phyloP scores from a whole-genome alignment of 148 eudicot genomes.

The Rhododendron ferrugineum region DNA sequence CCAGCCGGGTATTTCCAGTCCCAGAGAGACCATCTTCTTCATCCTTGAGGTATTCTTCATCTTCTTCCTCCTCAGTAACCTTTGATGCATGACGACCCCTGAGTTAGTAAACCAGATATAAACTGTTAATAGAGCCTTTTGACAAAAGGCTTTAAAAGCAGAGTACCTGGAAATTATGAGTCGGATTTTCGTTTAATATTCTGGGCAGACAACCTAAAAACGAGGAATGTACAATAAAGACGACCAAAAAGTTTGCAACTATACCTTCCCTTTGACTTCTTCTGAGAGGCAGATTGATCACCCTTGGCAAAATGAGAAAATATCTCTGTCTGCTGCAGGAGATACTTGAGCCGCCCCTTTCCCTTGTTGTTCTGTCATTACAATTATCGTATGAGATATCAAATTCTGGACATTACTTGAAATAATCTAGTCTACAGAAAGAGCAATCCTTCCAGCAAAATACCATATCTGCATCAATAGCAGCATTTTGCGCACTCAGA shows the following conservation, averaged over 20 bases:
- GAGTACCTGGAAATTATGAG: neutral
- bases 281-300: constrained; percentile 57
- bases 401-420: neutral
- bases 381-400: neutral
- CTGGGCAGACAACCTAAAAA: neutral
- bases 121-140: neutral
- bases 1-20: constrained; percentile 71
- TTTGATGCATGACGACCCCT: constrained; percentile 99
- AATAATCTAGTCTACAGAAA: neutral
- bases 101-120: constrained; percentile 1
- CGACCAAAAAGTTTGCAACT: neutral
- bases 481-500: constrained; percentile 74
- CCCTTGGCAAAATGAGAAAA: constrained; percentile 98
- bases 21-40: constrained; percentile 81
- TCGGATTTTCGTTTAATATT: neutral
- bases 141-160: neutral
- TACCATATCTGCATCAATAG: constrained; percentile 65
- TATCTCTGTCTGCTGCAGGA: constrained; percentile 90
- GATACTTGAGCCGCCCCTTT: constrained; percentile 86
- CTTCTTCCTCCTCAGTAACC: constrained; percentile 96
- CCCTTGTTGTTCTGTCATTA: constrained; percentile 79
- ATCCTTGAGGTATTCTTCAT: constrained; percentile 87
- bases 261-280: constrained; percentile 77
- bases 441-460: neutral
- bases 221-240: neutral